Evolutionary conservation across 2,329 filamentous ascomycete genomes (phyloP), one percentile per base, ranked within the genome.

Genomic region (Myrmaecium sp.): DNA sequence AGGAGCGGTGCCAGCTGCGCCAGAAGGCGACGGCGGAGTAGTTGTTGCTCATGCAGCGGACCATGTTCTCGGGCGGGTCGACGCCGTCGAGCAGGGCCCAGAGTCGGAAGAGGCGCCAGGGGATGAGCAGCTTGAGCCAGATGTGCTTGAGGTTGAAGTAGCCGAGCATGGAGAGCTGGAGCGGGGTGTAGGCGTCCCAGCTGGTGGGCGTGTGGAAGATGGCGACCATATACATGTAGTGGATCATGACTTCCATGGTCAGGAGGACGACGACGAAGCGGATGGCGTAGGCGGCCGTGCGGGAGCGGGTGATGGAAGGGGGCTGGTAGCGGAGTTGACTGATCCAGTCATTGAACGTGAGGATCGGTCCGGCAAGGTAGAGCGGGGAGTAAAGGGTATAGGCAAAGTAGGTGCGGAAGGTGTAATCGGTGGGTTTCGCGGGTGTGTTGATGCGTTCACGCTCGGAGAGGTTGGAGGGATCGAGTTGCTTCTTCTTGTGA

Each of bases 271-370:
- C 52, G 12, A 75, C 48, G 47, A 95, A 91, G 14, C 89, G 82
- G 24, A 92, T 53, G 13, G 63, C 83, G 45, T 98, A 98, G 23
- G 81, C 70, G 16, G 75, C 47, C 2, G 77, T 94, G 28, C 84
- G 79, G 3, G 57, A 52, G 3, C 51, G 53, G 37, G 74, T 78
- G 41, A 89, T 74, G 30, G 69, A 83, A 7, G 74, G 65, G 1
- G 80, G 55, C 8, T 64, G 66, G 53, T 86, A 77, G 37, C 80
- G 76, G 33, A 66, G 63, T 49, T 98, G 89, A 1, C 80, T 78
- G 35, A 95, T 74, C 59, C 89, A 98, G 58, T 98, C 91, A 54
- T 98, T 98, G 60, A 95, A 98, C 8, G 84, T 95, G 33, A 98
- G 50, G 42, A 98, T 93, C 1, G 89, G 89, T 0, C 89, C 89